A percentile compares a stretch with the other conserved stretches of the same genome.
Conservation (phyloP, 202 grass and related monocot genomes). For the Brachypodium distachyon region DNA sequence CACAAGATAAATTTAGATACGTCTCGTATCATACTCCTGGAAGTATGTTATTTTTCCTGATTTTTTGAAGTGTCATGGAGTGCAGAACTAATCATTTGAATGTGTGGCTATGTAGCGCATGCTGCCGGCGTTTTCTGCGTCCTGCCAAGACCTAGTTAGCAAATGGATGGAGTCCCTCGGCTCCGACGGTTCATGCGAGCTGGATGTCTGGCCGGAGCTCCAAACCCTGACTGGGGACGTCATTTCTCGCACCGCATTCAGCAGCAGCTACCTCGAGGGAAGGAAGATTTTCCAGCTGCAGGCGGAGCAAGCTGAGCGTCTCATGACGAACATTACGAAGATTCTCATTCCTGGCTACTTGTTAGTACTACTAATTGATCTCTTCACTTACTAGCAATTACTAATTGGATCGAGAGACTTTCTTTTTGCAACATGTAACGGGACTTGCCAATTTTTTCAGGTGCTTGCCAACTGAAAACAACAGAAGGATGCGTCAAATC, state of each 20-base stretch:
- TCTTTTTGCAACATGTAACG: neutral
- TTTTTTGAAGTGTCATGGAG: neutral
- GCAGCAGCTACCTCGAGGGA: conserved; percentile 51
- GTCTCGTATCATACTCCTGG: neutral
- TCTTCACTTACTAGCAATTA: neutral
- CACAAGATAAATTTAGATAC: neutral
- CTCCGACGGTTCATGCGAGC: conserved; percentile 18
- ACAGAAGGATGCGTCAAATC: conserved; percentile 46
- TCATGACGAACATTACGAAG: conserved; percentile 7
- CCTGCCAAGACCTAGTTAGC: conserved; percentile 30
- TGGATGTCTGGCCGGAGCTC: conserved; percentile 46
- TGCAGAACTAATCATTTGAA: neutral
- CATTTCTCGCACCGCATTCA: conserved; percentile 58
- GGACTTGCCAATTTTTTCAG: neutral
- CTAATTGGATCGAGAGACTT: too few species aligned
- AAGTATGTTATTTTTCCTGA: neutral
- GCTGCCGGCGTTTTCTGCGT: conserved; percentile 49
- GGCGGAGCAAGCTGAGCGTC: conserved; percentile 21
- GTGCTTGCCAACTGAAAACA: conserved; percentile 48
- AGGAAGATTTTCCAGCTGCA: conserved; percentile 49
- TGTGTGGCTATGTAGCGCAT: conserved; percentile 15
- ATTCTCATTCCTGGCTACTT: conserved; percentile 49
- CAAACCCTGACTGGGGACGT: conserved; percentile 43
- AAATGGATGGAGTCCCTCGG: conserved; percentile 32
- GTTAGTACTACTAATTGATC: conserved; percentile 21